A percentile compares a stretch with the other conserved stretches of the same genome.
Evolutionary conservation across 2,329 filamentous ascomycete genomes (phyloP).

Genomic region (Colletotrichum phormii): DNA sequence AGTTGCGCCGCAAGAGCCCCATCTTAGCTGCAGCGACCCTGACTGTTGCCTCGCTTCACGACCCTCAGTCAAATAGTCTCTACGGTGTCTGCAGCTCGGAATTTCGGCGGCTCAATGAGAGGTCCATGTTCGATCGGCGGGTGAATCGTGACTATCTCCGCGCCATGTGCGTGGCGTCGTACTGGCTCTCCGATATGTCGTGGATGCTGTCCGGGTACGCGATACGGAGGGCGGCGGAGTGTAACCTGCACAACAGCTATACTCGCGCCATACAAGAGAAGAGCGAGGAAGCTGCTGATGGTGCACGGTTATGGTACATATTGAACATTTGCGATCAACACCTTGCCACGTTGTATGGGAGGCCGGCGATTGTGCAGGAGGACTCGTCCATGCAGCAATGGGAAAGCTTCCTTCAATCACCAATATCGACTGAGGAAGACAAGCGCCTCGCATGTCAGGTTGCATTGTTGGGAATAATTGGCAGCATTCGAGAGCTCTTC

Average conservation of each 20-base stretch:
- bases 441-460: conserved; percentile 69
- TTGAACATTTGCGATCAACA: conserved; percentile 72
- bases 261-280: conserved; percentile 51
- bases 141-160: conserved; percentile 63
- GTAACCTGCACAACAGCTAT: conserved; percentile 57
- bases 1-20: conserved; percentile 65
- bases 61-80: conserved; percentile 62
- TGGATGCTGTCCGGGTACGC: conserved; percentile 71
- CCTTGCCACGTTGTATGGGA: conserved; percentile 70
- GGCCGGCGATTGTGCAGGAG: conserved; percentile 69
- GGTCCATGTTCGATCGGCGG: conserved; percentile 50
- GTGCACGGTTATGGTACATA: conserved; percentile 70
- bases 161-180: conserved; percentile 69
- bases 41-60: conserved; percentile 69
- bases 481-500: conserved; percentile 65
- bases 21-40: conserved; percentile 67
- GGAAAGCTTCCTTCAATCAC: conserved; percentile 65
- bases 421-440: conserved; percentile 64
- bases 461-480: conserved; percentile 67
- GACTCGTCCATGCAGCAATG: conserved; percentile 68
- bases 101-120: conserved; percentile 65
- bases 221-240: conserved; percentile 60
- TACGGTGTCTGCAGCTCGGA: conserved; percentile 66
- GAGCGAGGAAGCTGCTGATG: conserved; percentile 60
- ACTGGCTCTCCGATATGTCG: conserved; percentile 72